Conservation (phyloP, 1,284 basidiomycete species). For the Vanrija humicola region DNA sequence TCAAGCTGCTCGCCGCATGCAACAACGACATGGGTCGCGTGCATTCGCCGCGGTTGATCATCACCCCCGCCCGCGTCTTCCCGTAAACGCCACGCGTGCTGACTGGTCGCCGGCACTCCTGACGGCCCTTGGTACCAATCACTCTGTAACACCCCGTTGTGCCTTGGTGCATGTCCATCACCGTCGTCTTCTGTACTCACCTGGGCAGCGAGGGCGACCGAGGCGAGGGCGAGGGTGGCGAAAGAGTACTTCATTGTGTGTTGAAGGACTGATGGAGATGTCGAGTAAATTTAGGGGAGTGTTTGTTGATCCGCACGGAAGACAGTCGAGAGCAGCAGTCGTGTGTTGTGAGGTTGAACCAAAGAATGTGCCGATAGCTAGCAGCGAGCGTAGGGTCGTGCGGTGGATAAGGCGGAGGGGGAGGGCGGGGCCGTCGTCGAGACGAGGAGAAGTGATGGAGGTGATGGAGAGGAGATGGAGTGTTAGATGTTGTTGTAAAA, state of each 20-base stretch:
- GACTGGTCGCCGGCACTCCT: too few relatives aligned
- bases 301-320: too few relatives aligned
- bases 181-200: background rate
- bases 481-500: background rate
- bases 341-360: background rate
- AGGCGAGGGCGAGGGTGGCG: constrained; percentile 10
- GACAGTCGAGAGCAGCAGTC: background rate
- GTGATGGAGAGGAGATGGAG: background rate
- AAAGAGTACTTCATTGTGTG: constrained; percentile 16
- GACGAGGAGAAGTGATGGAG: too few relatives aligned
- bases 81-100: background rate
- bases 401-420: background rate
- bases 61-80: background rate
- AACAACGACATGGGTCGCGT: too few relatives aligned
- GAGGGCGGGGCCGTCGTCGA: background rate
- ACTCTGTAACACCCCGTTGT: background rate
- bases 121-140: background rate
- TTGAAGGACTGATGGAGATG: background rate
- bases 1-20: too few relatives aligned
- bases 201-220: constrained; percentile 1
- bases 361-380: background rate
- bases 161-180: background rate
- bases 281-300: background rate
- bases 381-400: constrained; percentile 8
- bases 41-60: background rate